Evolutionary conservation across 2,329 filamentous ascomycete genomes (phyloP).

Genomic region (Fusarium longipes): DNA sequence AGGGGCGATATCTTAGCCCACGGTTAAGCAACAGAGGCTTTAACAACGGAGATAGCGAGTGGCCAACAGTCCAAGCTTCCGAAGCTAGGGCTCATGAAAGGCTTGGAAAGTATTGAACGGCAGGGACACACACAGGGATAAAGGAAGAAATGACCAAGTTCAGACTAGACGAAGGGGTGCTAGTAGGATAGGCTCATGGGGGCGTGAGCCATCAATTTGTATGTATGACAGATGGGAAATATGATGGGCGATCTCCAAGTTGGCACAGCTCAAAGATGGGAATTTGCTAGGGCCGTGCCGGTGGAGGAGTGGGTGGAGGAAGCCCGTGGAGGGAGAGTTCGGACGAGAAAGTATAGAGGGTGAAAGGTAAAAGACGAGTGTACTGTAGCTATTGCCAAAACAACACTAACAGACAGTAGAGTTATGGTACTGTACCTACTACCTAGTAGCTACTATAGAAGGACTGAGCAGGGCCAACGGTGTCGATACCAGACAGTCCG

Average conservation of each 20-base stretch:
- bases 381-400: neutral
- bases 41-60: slow-evolving; percentile 36
- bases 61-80: slow-evolving; percentile 40
- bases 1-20: slow-evolving; percentile 35
- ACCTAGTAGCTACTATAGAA: no score
- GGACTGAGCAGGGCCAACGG: slow-evolving; percentile 1
- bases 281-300: slow-evolving; percentile 35
- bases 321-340: slow-evolving; percentile 37
- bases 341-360: slow-evolving; percentile 13
- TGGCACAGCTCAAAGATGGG: slow-evolving; percentile 38
- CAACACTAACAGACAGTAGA: neutral
- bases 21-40: slow-evolving; percentile 37
- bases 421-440: no score
- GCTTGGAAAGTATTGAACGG: slow-evolving; percentile 31
- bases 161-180: slow-evolving; percentile 32
- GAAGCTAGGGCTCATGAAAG: slow-evolving; percentile 42
- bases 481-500: neutral
- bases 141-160: slow-evolving; percentile 32
- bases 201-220: slow-evolving; percentile 37
- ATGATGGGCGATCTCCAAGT: slow-evolving; percentile 39
- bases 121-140: slow-evolving; percentile 36
- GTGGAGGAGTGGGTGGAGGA: slow-evolving; percentile 41
- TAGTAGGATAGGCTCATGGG: slow-evolving; percentile 36
- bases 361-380: neutral
- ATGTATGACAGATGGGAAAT: slow-evolving; percentile 40